Percentiles rank a stretch among this genome's conserved stretches.
phyloP scores from a whole-genome alignment of 768 basidiomycete genomes.

The Coprinopsis strossmayeri region DNA sequence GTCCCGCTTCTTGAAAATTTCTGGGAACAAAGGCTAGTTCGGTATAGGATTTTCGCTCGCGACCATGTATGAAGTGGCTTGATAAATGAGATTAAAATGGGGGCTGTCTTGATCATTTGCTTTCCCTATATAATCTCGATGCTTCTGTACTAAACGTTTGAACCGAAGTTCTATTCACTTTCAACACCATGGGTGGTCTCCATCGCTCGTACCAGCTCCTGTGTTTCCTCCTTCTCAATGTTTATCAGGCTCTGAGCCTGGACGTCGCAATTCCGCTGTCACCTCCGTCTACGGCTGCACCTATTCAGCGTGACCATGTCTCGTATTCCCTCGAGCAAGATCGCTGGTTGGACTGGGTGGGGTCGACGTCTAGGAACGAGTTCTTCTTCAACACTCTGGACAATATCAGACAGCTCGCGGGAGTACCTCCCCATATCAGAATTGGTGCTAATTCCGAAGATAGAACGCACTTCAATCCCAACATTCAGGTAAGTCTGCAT shows the following conservation, averaged over 20 bases:
- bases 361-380: slow-evolving; percentile 41
- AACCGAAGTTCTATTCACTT: not conserved
- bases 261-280: slow-evolving; percentile 34
- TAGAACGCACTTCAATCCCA: slow-evolving; percentile 47
- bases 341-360: slow-evolving; percentile 63
- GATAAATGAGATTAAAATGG: too few species aligned
- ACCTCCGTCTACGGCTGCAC: slow-evolving; percentile 27
- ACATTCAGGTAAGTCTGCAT: slow-evolving; percentile 31
- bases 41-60: too few species aligned
- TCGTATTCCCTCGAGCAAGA: slow-evolving; percentile 70
- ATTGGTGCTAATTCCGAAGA: slow-evolving; percentile 57
- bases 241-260: slow-evolving; percentile 12
- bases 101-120: too few species aligned
- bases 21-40: not conserved
- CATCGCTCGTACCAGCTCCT: not conserved
- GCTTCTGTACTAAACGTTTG: too few species aligned
- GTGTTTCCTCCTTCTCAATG: not conserved
- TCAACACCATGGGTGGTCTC: not conserved
- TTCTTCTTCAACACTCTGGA: slow-evolving; percentile 58
- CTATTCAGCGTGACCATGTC: slow-evolving; percentile 40
- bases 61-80: not conserved
- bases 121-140: too few species aligned
- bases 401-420: slow-evolving; percentile 47
- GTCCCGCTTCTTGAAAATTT: not conserved
- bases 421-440: slow-evolving; percentile 47